Evolutionary conservation across 2,329 filamentous ascomycete genomes (phyloP).

Genomic region (Pyrenochaeta sp.): DNA sequence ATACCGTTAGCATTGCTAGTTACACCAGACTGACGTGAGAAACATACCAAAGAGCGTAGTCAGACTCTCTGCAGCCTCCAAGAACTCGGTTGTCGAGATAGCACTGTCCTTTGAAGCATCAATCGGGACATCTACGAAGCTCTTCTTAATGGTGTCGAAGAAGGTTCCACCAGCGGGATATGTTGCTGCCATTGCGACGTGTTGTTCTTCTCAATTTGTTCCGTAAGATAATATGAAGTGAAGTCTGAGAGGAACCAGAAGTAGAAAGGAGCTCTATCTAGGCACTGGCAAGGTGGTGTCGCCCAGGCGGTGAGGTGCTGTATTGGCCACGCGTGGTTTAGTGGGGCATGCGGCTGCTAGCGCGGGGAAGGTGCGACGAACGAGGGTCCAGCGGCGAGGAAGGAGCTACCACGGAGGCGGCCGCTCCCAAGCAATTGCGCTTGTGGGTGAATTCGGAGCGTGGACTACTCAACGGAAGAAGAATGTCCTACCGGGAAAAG

Average conservation of each 20-base stretch:
- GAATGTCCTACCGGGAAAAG: slow-evolving; percentile 1
- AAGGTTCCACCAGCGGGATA: slow-evolving; percentile 74
- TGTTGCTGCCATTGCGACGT: slow-evolving; percentile 39
- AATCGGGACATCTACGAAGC: slow-evolving; percentile 84
- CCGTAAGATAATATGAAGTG: no score
- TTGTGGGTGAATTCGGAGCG: slow-evolving; percentile 3
- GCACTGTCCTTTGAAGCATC: slow-evolving; percentile 77
- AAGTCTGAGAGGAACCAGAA: no score
- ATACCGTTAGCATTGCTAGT: slow-evolving; percentile 4
- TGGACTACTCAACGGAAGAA: background rate
- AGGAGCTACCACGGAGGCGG: background rate
- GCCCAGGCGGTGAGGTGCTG: slow-evolving; percentile 24
- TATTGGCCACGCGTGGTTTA: slow-evolving; percentile 17
- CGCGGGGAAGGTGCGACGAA: slow-evolving; percentile 28
- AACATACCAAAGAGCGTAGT: slow-evolving; percentile 82
- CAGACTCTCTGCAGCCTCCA: slow-evolving; percentile 88
- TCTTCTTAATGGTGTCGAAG: slow-evolving; percentile 84
- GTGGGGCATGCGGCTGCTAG: slow-evolving; percentile 23
- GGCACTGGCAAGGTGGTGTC: slow-evolving; percentile 16
- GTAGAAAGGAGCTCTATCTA: background rate
- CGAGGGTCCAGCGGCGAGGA: slow-evolving; percentile 16
- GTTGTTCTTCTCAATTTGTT: no score
- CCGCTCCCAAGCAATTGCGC: background rate
- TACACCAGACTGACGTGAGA: background rate
- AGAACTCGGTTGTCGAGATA: slow-evolving; percentile 84